Percentiles rank a stretch among this genome's conserved stretches.
Conservation (phyloP, 148 eudicot genomes). For the Bassia scoparia region DNA sequence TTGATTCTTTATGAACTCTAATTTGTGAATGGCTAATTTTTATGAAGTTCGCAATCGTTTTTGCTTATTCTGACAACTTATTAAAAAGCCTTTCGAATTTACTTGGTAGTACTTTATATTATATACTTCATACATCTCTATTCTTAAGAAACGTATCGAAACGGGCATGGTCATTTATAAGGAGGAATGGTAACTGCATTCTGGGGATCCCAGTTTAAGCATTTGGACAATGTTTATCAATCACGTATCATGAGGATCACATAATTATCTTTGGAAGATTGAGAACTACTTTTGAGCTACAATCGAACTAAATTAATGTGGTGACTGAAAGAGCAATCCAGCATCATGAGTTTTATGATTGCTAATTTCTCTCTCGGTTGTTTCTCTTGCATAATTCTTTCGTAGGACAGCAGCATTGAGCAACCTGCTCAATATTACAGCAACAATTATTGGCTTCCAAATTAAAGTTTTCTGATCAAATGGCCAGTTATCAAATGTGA, state of each 20-base stretch:
- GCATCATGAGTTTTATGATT: neutral
- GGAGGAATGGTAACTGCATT: too few species aligned
- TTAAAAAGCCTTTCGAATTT: neutral
- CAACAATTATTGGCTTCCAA: constrained; percentile 47
- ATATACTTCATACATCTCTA: too few species aligned
- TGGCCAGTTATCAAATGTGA: constrained; percentile 68
- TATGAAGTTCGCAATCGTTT: neutral
- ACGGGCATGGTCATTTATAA: too few species aligned
- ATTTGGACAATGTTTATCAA: too few species aligned
- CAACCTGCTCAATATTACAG: constrained; percentile 68
- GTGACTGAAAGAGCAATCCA: neutral
- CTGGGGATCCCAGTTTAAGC: too few species aligned
- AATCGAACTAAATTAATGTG: neutral
- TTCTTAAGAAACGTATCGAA: too few species aligned
- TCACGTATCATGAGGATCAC: too few species aligned
- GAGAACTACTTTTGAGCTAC: neutral
- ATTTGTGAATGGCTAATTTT: neutral
- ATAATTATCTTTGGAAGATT: too few species aligned
- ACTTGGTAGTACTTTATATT: neutral
- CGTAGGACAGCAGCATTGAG: constrained; percentile 66
- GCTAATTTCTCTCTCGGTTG: neutral
- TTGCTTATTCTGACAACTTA: too few species aligned
- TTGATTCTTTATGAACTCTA: too few species aligned
- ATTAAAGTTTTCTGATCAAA: constrained; percentile 56
- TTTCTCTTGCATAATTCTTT: constrained; percentile 14